phyloP scores from a whole-genome alignment of 2,329 filamentous ascomycete species.

The Hysterium pulicare region DNA sequence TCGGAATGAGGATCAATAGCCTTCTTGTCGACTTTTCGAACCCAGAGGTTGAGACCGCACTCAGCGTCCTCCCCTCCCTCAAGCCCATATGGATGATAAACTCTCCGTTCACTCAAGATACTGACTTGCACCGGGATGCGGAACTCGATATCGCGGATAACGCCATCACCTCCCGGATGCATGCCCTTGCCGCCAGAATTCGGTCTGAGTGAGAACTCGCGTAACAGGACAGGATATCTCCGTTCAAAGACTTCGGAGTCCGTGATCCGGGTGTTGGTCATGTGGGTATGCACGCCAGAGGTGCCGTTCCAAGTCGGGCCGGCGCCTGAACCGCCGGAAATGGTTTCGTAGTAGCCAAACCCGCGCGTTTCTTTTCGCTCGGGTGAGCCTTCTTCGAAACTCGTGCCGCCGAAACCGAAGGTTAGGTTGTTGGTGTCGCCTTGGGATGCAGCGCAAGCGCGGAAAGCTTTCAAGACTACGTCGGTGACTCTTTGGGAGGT shows the following conservation, averaged over 20 bases:
- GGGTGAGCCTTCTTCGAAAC: slow-evolving; percentile 11
- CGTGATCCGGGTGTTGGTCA: slow-evolving; percentile 84
- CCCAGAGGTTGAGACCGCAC: slow-evolving; percentile 84
- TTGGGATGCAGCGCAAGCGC: slow-evolving; percentile 73
- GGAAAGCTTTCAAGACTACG: slow-evolving; percentile 76
- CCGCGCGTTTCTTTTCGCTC: slow-evolving; percentile 59
- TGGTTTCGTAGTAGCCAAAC: slow-evolving; percentile 86
- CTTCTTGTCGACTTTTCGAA: slow-evolving; percentile 58
- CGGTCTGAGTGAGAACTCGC: slow-evolving; percentile 63
- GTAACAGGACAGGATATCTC: slow-evolving; percentile 69
- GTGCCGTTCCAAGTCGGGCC: slow-evolving; percentile 71
- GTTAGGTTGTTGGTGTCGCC: slow-evolving; percentile 84
- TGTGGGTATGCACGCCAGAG: slow-evolving; percentile 75
- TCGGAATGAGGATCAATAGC: slow-evolving; percentile 24
- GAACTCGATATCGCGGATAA: slow-evolving; percentile 77
- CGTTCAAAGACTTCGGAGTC: slow-evolving; percentile 77
- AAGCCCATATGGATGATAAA: slow-evolving; percentile 77
- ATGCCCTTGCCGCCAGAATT: slow-evolving; percentile 64
- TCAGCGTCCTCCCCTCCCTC: slow-evolving; percentile 75
- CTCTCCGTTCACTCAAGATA: slow-evolving; percentile 73
- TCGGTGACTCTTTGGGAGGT: slow-evolving; percentile 77
- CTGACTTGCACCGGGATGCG: slow-evolving; percentile 72
- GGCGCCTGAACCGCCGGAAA: slow-evolving; percentile 73
- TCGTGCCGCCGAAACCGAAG: slow-evolving; percentile 69
- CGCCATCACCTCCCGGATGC: slow-evolving; percentile 71